Base-by-base conservation (phyloP, 441 rosid species). In the Geranium incanum region DNA sequence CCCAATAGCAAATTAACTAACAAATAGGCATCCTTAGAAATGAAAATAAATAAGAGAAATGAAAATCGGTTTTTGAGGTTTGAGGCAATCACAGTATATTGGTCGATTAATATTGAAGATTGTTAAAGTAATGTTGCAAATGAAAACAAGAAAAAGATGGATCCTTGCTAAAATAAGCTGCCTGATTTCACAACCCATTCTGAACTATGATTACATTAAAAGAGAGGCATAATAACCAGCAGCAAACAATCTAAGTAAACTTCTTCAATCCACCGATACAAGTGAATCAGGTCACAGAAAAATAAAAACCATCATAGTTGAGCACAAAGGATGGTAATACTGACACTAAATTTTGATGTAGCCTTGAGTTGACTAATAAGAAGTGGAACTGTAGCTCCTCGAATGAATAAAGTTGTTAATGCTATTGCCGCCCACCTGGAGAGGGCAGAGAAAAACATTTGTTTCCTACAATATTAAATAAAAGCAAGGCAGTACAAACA, bases 391-490 rank as follows among this genome's bases (percentile, higher is more conserved):
- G 85, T 80, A 38, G 76, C 74, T 28, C 83, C 85, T 72, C 87
- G 84, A 39, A 84, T 84, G 57, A 84, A 11, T 72, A 84, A 63
- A 68, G 87, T 84, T 23, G 87, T 82, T 81, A 84, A 72, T 55
- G 66, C 87, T 73, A 82, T 80, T 6, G 84, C 78, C 33, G 84
- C 83, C 87, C 86, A 84, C 87, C 87, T 84, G 72, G 39, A 21
- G 65, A 70, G 60, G 38, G 66, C 18, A 57, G 2, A 57, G 28
- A 19, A 57, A 57, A 7, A 57, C 18, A n/a, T 57, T 57, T 18
- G 16, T 57, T 57, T 57, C 63, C 7, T 4, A 36, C 71, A 50
- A 6, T 48, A 59, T 6, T 21, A 62, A 60, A 39, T 18, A 39
- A 60, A 21, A 62, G 65, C 41, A 8, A 68, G 18, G 28, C 28